These are phyloP conservation scores for Passalora sequoiae DNA, from an alignment of 2,329 filamentous ascomycete species.

Conservation along the genomic window DNA sequence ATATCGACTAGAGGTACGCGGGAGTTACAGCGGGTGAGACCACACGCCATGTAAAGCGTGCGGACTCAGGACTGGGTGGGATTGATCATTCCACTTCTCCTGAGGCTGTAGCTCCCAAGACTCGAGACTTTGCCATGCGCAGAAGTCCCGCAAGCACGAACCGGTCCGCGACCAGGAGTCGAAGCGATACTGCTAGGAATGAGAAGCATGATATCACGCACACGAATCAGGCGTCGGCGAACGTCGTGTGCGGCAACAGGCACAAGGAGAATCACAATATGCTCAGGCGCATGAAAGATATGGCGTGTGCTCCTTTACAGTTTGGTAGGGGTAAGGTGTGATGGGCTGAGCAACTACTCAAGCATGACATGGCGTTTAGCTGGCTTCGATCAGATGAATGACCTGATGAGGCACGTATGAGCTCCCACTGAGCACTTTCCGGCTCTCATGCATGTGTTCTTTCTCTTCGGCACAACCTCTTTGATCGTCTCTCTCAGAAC, in stretches of 20 bases:
- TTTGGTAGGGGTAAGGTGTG: conserved; percentile 5
- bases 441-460: too few relatives aligned
- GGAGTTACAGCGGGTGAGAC: conserved; percentile 30
- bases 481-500: too few relatives aligned
- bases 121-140: conserved; percentile 24
- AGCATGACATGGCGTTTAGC: not conserved
- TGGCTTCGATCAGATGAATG: not conserved
- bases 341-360: not conserved
- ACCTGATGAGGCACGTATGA: not conserved
- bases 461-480: too few relatives aligned
- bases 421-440: not conserved
- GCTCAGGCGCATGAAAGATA: conserved; percentile 11
- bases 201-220: conserved; percentile 11
- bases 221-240: conserved; percentile 7
- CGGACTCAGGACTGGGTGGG: conserved; percentile 28
- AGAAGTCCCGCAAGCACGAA: not conserved
- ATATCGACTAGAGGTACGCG: conserved; percentile 72
- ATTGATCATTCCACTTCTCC: conserved; percentile 11
- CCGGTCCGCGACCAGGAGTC: not conserved
- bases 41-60: conserved; percentile 22
- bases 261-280: conserved; percentile 11
- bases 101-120: conserved; percentile 24
- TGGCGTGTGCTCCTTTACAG: conserved; percentile 8
- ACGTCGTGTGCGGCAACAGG: conserved; percentile 7
- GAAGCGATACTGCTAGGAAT: conserved; percentile 2